Conservation (phyloP, 1,284 basidiomycete genomes). For the Tilletiaria anomala region DNA sequence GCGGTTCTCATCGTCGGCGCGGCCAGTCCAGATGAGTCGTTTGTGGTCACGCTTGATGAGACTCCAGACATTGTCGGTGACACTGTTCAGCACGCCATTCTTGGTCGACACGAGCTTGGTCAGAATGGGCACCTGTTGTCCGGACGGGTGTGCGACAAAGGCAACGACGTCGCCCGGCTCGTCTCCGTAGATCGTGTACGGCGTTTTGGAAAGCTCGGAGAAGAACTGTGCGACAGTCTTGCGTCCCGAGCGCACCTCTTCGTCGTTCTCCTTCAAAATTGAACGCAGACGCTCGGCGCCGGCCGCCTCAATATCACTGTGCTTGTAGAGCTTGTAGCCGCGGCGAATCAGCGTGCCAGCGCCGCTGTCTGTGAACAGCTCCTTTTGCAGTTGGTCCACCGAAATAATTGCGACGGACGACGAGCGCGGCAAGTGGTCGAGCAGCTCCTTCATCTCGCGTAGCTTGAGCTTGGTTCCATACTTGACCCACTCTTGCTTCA, state of each 20-base stretch:
- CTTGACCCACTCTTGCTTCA: constrained; percentile 99
- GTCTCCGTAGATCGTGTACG: constrained; percentile 92
- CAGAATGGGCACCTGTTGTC: constrained; percentile 78
- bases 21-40: constrained; percentile 88
- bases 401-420: constrained; percentile 98
- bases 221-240: constrained; percentile 82
- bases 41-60: constrained; percentile 89
- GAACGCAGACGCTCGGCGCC: constrained; percentile 68
- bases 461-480: constrained; percentile 98
- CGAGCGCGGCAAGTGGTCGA: constrained; percentile 92
- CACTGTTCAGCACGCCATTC: constrained; percentile 78
- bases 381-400: constrained; percentile 81
- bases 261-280: constrained; percentile 66
- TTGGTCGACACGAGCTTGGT: constrained; percentile 79
- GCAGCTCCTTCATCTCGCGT: constrained; percentile 95
- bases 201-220: constrained; percentile 50
- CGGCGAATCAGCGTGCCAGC: constrained; percentile 94
- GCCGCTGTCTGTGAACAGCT: constrained; percentile 95
- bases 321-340: constrained; percentile 93
- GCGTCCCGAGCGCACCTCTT: constrained; percentile 69
- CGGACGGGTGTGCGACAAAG: constrained; percentile 78
- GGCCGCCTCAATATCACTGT: constrained; percentile 63
- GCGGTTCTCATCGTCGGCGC: constrained; percentile 84
- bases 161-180: constrained; percentile 92
- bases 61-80: constrained; percentile 93